Evolutionary conservation across 1,139 yeast genomes (phyloP), one percentile per base, ranked within the genome.

Genomic region (Protomyces arabidopsidicola): DNA sequence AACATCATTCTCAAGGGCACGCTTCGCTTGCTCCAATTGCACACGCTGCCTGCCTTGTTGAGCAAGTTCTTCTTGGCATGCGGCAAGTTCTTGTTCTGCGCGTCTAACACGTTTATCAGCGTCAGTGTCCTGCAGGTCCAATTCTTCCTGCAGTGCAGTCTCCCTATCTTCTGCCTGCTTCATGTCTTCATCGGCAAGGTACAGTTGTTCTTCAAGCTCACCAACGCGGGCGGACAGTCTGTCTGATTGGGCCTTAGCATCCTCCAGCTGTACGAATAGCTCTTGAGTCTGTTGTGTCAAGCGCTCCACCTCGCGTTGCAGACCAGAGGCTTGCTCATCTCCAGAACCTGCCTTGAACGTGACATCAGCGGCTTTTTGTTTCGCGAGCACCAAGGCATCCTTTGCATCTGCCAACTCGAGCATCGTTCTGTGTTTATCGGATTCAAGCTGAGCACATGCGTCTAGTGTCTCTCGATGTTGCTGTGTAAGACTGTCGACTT

Each of bases 341-440:
- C 14, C 31, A 2, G 55, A 18, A 27, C 51, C 54, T n/a, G 50
- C 18, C 31, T 52, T 48, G 16, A 56, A 31, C 16, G 52, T 27
- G 6, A 53, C 24, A 8, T 48, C 58, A 20, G 42, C 42, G 31
- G 39, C 35, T 31, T 60, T 65, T 5, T 53, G 34, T 9, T 63
- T 58, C 22, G 45, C 51, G 16, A 56, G 50, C 34, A 42, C 38
- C 16, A 66, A 39, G 27, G 55, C 42, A 24, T 59, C 65, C 27
- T 60, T 52, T 8, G 62, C 38, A n/a, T 58, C 64, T 14, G 57
- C 36, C 12, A 63, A 27, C 53, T 59, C 48, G 24, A 36, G 55
- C 14, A 53, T n/a, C 24, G 35, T 12, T 2, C 42, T 45, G 52
- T 45, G 58, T 52, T 59, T 55, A 14, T 22, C 34, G 18, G 20